Evolutionary conservation across 257 asterid species (phyloP).

Genomic region (Sherardia arvensis): DNA sequence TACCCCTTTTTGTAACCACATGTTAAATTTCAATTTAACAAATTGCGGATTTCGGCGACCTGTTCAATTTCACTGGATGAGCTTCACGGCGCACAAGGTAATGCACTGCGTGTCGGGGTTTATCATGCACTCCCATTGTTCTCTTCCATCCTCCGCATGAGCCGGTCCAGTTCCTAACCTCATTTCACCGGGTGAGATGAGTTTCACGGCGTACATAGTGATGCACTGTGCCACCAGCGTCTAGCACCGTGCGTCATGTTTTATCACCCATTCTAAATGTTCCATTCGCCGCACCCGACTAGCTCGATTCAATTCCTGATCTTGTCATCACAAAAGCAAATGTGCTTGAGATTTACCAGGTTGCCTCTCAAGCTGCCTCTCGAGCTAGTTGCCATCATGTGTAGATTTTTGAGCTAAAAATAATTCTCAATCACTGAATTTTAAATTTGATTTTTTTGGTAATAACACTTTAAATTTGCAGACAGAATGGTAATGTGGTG

Average conservation of each 20-base stretch:
- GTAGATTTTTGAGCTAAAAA: conserved; percentile 16
- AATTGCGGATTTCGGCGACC: no score
- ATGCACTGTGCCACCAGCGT: no score
- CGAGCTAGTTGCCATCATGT: conserved; percentile 82
- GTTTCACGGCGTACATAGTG: no score
- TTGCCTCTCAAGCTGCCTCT: conserved; percentile 46
- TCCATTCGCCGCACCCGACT: no score
- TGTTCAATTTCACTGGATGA: conserved; percentile 31
- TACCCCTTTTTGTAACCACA: no score
- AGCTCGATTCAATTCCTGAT: no score
- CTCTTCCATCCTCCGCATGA: no score
- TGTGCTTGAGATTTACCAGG: conserved; percentile 72
- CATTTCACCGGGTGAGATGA: no score
- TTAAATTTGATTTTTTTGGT: background rate
- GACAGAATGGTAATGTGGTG: conserved; percentile 95
- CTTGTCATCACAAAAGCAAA: conserved; percentile 66
- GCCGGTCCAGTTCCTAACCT: conserved; percentile 75
- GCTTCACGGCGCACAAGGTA: conserved; percentile 78
- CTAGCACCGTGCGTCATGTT: no score
- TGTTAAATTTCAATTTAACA: no score
- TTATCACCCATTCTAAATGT: no score
- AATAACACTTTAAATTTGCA: conserved; percentile 4
- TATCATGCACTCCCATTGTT: conserved; percentile 58
- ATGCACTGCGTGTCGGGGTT: conserved; percentile 92
- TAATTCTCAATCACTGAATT: background rate